phyloP scores from a whole-genome alignment of 768 basidiomycete genomes.

The Multifurca ochricompacta region DNA sequence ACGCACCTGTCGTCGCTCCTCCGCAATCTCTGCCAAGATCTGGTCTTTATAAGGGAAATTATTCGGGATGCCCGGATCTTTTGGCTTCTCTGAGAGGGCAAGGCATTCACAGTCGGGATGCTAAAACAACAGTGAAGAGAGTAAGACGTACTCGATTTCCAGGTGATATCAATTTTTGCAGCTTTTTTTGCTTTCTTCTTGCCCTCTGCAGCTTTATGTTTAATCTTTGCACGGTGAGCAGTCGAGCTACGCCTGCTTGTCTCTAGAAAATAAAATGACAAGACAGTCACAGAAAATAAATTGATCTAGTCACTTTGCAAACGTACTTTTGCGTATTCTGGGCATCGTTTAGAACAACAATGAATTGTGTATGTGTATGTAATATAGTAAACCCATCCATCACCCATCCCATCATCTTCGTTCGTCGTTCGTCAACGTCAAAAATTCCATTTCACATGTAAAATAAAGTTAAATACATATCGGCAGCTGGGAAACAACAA shows the following conservation, averaged over 20 bases:
- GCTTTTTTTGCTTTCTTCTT: slow-evolving; percentile 68
- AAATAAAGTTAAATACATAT: slow-evolving; percentile 2
- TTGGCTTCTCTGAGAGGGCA: slow-evolving; percentile 51
- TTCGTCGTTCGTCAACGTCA: neutral
- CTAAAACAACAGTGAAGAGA: neutral
- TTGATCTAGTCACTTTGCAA: neutral
- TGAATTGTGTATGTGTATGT: neutral
- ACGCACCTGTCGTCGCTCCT: slow-evolving; percentile 66
- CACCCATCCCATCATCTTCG: neutral
- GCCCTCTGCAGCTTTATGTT: slow-evolving; percentile 68
- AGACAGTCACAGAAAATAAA: neutral
- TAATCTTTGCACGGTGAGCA: slow-evolving; percentile 62
- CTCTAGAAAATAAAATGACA: slow-evolving; percentile 37
- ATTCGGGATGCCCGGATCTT: slow-evolving; percentile 92
- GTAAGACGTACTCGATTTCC: slow-evolving; percentile 73
- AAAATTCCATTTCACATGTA: neutral
- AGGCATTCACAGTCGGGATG: neutral
- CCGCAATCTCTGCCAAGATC: slow-evolving; percentile 83
- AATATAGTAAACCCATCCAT: neutral
- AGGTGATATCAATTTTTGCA: slow-evolving; percentile 71
- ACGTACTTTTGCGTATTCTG: slow-evolving; percentile 24
- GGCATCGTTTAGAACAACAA: slow-evolving; percentile 12
- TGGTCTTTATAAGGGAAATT: slow-evolving; percentile 92
- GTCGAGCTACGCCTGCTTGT: slow-evolving; percentile 77
- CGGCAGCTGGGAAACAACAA: neutral